Evolutionary conservation across 2,329 filamentous ascomycete species (phyloP), one percentile per base, ranked within the genome.

Genomic region (Pyrenochaeta sp.): DNA sequence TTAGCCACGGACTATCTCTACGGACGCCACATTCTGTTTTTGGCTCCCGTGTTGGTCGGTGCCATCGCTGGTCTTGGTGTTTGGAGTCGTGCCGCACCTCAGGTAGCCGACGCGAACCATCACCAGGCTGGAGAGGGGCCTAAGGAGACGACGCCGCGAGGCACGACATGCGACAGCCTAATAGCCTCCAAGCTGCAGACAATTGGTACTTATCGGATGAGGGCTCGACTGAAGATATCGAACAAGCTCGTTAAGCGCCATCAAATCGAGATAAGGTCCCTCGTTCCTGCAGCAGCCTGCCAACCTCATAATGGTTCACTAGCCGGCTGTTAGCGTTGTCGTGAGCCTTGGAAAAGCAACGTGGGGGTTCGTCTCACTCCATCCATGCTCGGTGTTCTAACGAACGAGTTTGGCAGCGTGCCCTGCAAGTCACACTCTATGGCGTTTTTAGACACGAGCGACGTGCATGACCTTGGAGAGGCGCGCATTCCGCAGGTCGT

Each of bases 341-440:
- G 23, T 42, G 55, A 55, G 54, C 44, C 47, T 48, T 50, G 39
- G 53, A 48, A 48, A 55, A 58, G 59, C 46, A 58, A 43, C 59
- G 65, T 68, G 66, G 66, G 63, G 65, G 61, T 41, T 34, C 19
- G 44, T 41, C 48, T 49, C 38, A 47, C 30, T 24, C 31, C 27
- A 49, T 41, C 37, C 41, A 46, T 41, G 48, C 36, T 48, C 34
- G 41, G 31, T 30, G 43, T 26, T 55, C 41, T 32, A 30, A 20
- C 44, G 23, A 41, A 44, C 48, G 37, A 51, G 48, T 51, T 19
- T 44, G 32, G 20, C 17, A 15, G 24, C 29, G 31, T 29, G 34
- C 34, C 32, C 47, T 64, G 60, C 63, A 62, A 62, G 64, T 65
- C 61, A 68, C 59, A 51, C 48, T 46, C 53, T 59, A 53, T 35